phyloP scores from a whole-genome alignment of 495 filamentous ascomycete genomes.

The Podospora anserina region DNA sequence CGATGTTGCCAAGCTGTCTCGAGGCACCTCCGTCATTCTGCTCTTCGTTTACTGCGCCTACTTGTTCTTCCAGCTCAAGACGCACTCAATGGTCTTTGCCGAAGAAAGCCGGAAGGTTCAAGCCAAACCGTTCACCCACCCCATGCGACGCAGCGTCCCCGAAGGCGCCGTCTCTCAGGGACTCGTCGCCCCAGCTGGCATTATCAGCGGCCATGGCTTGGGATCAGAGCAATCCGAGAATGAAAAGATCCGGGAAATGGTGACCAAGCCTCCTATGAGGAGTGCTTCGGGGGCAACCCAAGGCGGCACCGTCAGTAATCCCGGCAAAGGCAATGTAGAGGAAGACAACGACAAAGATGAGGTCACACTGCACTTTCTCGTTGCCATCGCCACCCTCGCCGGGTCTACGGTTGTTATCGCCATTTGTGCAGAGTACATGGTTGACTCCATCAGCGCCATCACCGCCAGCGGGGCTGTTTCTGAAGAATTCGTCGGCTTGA shows the following conservation, averaged over 20 bases:
- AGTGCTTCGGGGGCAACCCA: background rate
- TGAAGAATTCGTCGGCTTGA: conserved; percentile 77
- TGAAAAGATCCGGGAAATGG: conserved; percentile 33
- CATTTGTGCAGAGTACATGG: conserved; percentile 88
- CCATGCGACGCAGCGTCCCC: conserved; percentile 24
- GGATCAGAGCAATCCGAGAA: conserved; percentile 31
- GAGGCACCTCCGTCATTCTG: conserved; percentile 70
- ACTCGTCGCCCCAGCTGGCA: conserved; percentile 57
- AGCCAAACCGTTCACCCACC: conserved; percentile 43
- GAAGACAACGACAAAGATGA: conserved; percentile 60
- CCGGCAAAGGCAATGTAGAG: conserved; percentile 12
- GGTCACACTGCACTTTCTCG: conserved; percentile 65
- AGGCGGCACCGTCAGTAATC: background rate
- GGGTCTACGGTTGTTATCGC: conserved; percentile 76
- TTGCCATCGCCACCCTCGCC: conserved; percentile 67
- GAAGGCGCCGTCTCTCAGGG: conserved; percentile 59
- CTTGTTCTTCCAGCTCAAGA: conserved; percentile 78
- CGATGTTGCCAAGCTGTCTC: conserved; percentile 58
- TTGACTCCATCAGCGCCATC: conserved; percentile 70
- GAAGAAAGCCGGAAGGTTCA: conserved; percentile 65
- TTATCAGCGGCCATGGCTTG: conserved; percentile 41
- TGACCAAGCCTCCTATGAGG: conserved; percentile 10
- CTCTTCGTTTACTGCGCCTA: conserved; percentile 74
- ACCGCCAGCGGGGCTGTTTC: conserved; percentile 56
- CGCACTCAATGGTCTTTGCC: conserved; percentile 72